Evolutionary conservation across 1,284 basidiomycete species (phyloP), one percentile per base, ranked within the genome.

Genomic region (Trichosporon ovoides): DNA sequence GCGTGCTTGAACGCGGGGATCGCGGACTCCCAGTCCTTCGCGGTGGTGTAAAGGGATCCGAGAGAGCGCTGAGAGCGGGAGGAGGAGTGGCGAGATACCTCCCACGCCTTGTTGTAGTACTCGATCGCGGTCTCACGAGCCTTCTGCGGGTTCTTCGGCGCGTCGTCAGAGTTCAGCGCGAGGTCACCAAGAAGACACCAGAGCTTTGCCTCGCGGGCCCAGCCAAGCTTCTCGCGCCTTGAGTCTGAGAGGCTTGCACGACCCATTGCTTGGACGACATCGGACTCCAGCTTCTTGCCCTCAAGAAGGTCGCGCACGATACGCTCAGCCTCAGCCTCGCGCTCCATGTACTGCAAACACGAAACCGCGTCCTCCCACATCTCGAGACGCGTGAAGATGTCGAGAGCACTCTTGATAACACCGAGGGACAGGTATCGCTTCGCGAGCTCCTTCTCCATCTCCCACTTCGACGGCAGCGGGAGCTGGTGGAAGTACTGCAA

Each of bases 141-240:
- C 9, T 52, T 60, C 7, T 46, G 53, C 1, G 72, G 73, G 59
- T 75, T 66, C 35, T 58, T 57, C 6, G 56, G 40, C 1, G 68
- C 69, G 10, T 61, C 61, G 20, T 72, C 65, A 0, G 76, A 71
- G 18, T 76, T 67, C 0, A 88, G 84, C 68, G 96, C 88, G 34
- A 99, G 83, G 73, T 99, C 96, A 6, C 95, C 96, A 14, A 98
- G 81, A 4, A 98, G 80, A 78, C 96, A 98, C 89, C 91, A 95
- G 22, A 98, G 79, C 78, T 98, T 98, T 7, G 92, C 91, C 72
- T 89, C 86, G 37, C 94, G 82, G 14, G 87, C 81, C 7, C 79
- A 77, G 64, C 90, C 89, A 62, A 88, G 79, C 37, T 74, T 74
- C n/a, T 76, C 71, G 35, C 76, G 73, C 55, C 83, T 80, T 20